Evolutionary conservation across 768 basidiomycete genomes (phyloP).

Genomic region (Lactarius deliciosus): DNA sequence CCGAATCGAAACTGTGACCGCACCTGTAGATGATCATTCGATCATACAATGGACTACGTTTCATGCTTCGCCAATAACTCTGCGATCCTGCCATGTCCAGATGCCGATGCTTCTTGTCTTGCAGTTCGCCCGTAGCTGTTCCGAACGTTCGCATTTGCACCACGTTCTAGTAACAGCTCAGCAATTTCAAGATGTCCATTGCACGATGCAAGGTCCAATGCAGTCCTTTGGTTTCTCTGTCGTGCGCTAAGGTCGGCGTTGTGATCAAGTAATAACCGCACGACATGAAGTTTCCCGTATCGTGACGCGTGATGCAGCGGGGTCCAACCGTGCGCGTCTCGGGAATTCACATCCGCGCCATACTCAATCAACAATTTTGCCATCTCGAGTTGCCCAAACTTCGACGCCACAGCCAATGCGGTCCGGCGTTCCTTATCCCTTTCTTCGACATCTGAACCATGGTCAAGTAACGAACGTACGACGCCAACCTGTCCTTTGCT

Average conservation of each 20-base stretch:
- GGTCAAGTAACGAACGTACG: not conserved
- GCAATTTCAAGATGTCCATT: not conserved
- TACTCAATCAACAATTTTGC: not conserved
- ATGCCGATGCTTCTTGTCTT: not conserved
- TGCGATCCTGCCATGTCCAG: not conserved
- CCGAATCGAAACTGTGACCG: too few relatives aligned
- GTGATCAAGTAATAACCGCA: not conserved
- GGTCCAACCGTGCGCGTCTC: not conserved
- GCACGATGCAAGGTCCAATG: conserved; percentile 2
- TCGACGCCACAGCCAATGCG: not conserved
- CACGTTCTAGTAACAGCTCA: not conserved
- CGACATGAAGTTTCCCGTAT: not conserved
- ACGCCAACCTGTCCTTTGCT: not conserved
- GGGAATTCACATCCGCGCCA: not conserved
- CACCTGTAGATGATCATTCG: too few relatives aligned
- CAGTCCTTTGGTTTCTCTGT: not conserved
- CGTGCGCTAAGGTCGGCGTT: not conserved
- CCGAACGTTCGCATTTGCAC: not conserved
- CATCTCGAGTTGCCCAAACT: not conserved
- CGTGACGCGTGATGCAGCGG: not conserved
- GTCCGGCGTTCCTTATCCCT: not conserved
- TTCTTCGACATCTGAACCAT: not conserved
- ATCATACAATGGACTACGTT: too few relatives aligned
- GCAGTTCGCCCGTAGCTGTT: not conserved
- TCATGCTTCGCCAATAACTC: not conserved